Evolutionary conservation across 805 yeast genomes (phyloP), one percentile per base, ranked within the genome.

Genomic region (Candida sphagnicola): DNA sequence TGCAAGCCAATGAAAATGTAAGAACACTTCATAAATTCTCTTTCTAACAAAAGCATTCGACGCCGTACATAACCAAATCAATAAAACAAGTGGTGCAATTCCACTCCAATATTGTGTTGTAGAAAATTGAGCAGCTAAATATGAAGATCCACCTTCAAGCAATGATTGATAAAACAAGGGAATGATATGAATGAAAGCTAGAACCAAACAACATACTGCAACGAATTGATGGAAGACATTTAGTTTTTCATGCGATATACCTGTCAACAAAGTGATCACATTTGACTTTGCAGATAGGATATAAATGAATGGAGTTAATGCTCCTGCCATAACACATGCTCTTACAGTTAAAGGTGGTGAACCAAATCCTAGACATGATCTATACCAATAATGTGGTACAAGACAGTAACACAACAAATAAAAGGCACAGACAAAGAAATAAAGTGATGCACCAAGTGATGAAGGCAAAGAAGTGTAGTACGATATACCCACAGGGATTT

Each of bases 271-370:
- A 10, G 76, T 64, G 30, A 77, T 65, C 38, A 75, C 46, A 49
- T 77, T 78, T 4, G 75, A 51, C 50, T 78, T 77, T 2, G 82
- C 82, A 0, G 78, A 67, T 39, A 77, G 49, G 2, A 75, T 58
- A 38, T 68, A 66, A 28, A 76, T 53, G 48, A 75, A 72, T 0
- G 82, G 82, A 5, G 73, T 62, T 33, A 76, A 54, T 0, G 78
- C 77, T 23, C 67, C 57, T 1, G 76, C 67, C 69, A 72, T 67
- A 19, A 74, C 43, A 2, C 81, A 82, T 1, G 80, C 61, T 34
- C 82, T 54, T 1, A 74, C 70, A 0, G 78, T 78, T 25, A 78
- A 42, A 8, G 82, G 82, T 12, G 82, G 78, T 2, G 78, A 63
- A 1, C 82, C 83, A 53, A 76, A 77, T 0, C 77, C 78, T 4